A percentile compares a stretch with the other conserved stretches of the same genome.
phyloP scores from a whole-genome alignment of 1,284 basidiomycete species.

The Leccinum subrobustum region DNA sequence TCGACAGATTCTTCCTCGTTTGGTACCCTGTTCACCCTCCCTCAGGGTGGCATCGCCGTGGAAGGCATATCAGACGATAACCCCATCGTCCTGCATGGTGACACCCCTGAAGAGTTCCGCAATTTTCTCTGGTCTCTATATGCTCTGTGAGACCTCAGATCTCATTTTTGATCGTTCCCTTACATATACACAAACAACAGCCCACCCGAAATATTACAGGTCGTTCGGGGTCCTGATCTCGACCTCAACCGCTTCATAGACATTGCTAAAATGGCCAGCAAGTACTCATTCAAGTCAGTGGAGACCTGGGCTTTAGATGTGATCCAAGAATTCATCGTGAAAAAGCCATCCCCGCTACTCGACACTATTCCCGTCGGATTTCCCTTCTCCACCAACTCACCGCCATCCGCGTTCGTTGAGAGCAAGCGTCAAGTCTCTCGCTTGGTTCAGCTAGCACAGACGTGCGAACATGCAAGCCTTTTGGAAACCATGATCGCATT shows the following conservation, averaged over 20 bases:
- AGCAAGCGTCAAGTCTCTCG: slow-evolving; percentile 51
- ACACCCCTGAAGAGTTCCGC: slow-evolving; percentile 58
- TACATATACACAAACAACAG: slow-evolving; percentile 33
- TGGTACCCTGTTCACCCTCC: slow-evolving; percentile 59
- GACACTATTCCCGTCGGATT: slow-evolving; percentile 37
- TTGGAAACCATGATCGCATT: slow-evolving; percentile 56
- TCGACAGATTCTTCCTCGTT: slow-evolving; percentile 65
- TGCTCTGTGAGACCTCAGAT: slow-evolving; percentile 49
- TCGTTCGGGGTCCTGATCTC: slow-evolving; percentile 43
- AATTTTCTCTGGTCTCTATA: slow-evolving; percentile 61
- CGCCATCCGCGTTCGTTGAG: slow-evolving; percentile 30
- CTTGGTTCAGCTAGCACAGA: slow-evolving; percentile 60
- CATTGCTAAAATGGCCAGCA: slow-evolving; percentile 60
- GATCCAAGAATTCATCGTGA: slow-evolving; percentile 60
- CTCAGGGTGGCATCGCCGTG: slow-evolving; percentile 44
- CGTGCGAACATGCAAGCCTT: slow-evolving; percentile 57
- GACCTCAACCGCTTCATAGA: slow-evolving; percentile 57
- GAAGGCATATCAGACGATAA: slow-evolving; percentile 64
- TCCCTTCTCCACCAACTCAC: slow-evolving; percentile 30
- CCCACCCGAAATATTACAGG: slow-evolving; percentile 51
- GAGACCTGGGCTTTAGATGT: slow-evolving; percentile 69
- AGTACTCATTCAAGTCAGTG: slow-evolving; percentile 66
- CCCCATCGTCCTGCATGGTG: slow-evolving; percentile 59
- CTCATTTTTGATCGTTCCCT: slow-evolving; percentile 19
- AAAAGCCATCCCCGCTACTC: slow-evolving; percentile 55